Evolutionary conservation across 768 basidiomycete species (phyloP).

Genomic region (Paxillus ammoniavirescens): DNA sequence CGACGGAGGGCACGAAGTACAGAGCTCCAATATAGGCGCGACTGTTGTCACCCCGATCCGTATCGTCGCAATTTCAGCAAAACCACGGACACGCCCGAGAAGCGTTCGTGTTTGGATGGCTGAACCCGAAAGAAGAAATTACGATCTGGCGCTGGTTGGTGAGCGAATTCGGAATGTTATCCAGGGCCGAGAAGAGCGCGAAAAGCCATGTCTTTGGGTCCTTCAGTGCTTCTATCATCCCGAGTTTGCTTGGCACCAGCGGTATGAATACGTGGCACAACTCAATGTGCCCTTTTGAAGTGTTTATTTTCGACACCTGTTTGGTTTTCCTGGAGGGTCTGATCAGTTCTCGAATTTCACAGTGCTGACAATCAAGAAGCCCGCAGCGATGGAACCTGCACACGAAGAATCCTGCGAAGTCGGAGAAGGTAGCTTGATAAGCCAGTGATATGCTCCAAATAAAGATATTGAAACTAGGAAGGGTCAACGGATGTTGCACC

Average conservation of each 20-base stretch:
- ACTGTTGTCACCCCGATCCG: conserved; percentile 61
- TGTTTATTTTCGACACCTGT: no score
- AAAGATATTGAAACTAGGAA: conserved; percentile 57
- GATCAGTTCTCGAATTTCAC: no score
- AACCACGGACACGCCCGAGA: conserved; percentile 63
- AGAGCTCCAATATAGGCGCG: conserved; percentile 62
- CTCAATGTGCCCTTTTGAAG: no score
- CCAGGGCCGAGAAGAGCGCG: conserved; percentile 59
- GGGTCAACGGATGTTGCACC: background rate
- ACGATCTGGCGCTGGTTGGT: conserved; percentile 56
- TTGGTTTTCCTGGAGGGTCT: no score
- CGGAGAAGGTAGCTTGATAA: conserved; percentile 67
- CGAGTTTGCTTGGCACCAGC: conserved; percentile 18
- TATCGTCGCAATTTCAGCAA: conserved; percentile 68
- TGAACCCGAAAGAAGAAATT: conserved; percentile 69
- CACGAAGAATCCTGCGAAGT: conserved; percentile 62
- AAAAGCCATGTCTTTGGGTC: conserved; percentile 81
- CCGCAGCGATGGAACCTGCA: conserved; percentile 42
- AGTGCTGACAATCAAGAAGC: no score
- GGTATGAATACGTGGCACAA: background rate
- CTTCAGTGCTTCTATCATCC: conserved; percentile 64
- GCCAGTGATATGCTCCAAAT: conserved; percentile 65
- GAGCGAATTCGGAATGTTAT: conserved; percentile 64
- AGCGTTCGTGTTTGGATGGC: conserved; percentile 63
- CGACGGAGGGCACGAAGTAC: conserved; percentile 63